Evolutionary conservation across 106 monocot genomes (phyloP), one percentile per base, ranked within the genome.

Genomic region (Dendrobium officinale): DNA sequence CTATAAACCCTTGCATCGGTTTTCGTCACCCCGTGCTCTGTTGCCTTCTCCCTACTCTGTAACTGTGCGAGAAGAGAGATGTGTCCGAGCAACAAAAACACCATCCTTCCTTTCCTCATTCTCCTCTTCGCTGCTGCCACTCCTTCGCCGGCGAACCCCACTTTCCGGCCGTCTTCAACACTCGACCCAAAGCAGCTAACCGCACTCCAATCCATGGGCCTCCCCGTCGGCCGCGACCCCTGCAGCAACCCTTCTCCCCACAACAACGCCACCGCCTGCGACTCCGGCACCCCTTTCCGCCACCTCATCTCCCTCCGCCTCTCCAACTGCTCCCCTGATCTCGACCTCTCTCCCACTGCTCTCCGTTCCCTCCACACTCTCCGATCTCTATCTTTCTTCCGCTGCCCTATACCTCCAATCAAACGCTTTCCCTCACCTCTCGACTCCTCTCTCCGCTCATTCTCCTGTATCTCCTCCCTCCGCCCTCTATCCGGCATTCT

Each of bases 311-410:
- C 85, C 67, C 87, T 88, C 75, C 27, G 79, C 77, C 85, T 87
- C 67, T 26, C 85, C 77, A 85, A 93, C 96, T 96, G 96, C 87
- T 93, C 93, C 44, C 42, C 90, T 18, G 88, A 87, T 77, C 75
- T 86, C 79, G 77, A 88, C 45, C 82, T 92, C 82, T 83, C 89
- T 81, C 47, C 87, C 78, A 80, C 86, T 49, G 81, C 78, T 43
- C 93, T 93, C 80, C 77, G 72, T 17, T 80, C 93, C 75, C 87
- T 90, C 78, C 88, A 86, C 79, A 82, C 84, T 70, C 93, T 90
- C 82, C 56, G 61, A 75, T 90, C 90, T 75, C 87, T 90, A 78
- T 72, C 82, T 70, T 55, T 78, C 72, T 41, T 55, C 68, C 64
- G 31, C 77, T 82, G 82, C 77, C 77, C 82, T 5, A 27, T 43